phyloP scores from a whole-genome alignment of 1,139 yeast genomes.

The Yamadazyma aaseri region DNA sequence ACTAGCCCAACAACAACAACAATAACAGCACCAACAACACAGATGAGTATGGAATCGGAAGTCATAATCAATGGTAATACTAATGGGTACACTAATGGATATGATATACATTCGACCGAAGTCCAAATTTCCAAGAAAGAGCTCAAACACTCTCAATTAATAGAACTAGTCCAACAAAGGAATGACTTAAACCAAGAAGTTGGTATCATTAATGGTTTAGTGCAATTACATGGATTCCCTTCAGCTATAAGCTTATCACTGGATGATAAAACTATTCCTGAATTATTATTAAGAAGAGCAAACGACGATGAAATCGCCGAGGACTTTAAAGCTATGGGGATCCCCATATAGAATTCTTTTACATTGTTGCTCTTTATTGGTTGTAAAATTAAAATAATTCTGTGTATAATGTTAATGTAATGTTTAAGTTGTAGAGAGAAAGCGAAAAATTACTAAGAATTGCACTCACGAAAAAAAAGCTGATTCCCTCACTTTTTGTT shows the following conservation, averaged over 20 bases:
- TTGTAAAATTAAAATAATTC: not conserved
- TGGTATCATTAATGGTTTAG: constrained; percentile 55
- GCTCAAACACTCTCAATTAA: constrained; percentile 36
- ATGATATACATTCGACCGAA: constrained; percentile 10
- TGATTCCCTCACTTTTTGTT: not conserved
- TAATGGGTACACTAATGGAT: constrained; percentile 10
- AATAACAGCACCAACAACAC: too few species aligned
- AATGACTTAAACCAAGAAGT: constrained; percentile 56
- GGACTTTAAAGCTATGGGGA: constrained; percentile 56
- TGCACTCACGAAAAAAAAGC: too few species aligned
- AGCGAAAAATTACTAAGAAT: constrained; percentile 1
- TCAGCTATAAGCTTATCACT: constrained; percentile 51
- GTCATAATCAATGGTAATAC: constrained; percentile 6
- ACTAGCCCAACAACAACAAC: too few species aligned
- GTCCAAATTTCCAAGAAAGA: constrained; percentile 30
- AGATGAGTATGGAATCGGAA: too few species aligned
- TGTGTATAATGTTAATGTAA: constrained; percentile 2
- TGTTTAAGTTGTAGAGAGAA: not conserved
- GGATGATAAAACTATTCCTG: constrained; percentile 24
- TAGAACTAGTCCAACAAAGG: constrained; percentile 52
- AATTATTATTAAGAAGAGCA: constrained; percentile 48
- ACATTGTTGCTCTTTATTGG: not conserved
- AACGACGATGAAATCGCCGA: constrained; percentile 61
- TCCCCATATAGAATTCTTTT: constrained; percentile 19
- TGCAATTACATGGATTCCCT: constrained; percentile 63